Conservation (phyloP, 2,329 filamentous ascomycete species). For the Lachnellula occidentalis region DNA sequence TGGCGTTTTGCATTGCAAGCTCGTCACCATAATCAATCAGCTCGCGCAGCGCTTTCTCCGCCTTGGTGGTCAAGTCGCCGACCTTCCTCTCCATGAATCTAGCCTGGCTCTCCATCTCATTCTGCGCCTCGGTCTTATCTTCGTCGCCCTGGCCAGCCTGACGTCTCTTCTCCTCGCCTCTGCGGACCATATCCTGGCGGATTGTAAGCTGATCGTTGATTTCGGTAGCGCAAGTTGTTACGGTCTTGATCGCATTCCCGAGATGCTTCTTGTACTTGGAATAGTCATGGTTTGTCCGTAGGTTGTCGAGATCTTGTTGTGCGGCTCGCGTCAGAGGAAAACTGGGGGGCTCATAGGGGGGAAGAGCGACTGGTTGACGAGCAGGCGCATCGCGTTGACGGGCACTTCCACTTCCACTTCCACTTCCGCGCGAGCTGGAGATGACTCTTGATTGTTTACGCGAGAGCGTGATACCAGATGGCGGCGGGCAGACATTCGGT, state of each 20-base stretch:
- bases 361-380: constrained; percentile 30
- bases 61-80: constrained; percentile 43
- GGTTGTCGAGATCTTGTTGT: constrained; percentile 39
- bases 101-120: constrained; percentile 36
- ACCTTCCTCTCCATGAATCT: constrained; percentile 40
- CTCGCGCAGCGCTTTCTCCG: constrained; percentile 53
- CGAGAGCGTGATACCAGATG: constrained; percentile 17
- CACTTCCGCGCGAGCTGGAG: constrained; percentile 11
- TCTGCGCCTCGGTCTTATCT: constrained; percentile 31
- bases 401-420: neutral
- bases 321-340: constrained; percentile 44
- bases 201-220: constrained; percentile 47
- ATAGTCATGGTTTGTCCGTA: constrained; percentile 39
- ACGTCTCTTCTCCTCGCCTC: constrained; percentile 24
- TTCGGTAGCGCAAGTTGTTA: constrained; percentile 42
- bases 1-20: constrained; percentile 29
- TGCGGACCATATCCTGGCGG: constrained; percentile 21
- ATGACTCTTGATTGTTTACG: constrained; percentile 15
- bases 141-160: constrained; percentile 30
- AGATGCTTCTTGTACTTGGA: constrained; percentile 44
- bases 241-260: constrained; percentile 37
- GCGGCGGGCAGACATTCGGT: constrained; percentile 19
- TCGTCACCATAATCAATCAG: constrained; percentile 51
- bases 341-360: constrained; percentile 47
- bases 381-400: constrained; percentile 10